These are phyloP conservation scores for Recurvomyces mirabilis DNA, from an alignment of 495 filamentous ascomycete species.

Conservation along the genomic window DNA sequence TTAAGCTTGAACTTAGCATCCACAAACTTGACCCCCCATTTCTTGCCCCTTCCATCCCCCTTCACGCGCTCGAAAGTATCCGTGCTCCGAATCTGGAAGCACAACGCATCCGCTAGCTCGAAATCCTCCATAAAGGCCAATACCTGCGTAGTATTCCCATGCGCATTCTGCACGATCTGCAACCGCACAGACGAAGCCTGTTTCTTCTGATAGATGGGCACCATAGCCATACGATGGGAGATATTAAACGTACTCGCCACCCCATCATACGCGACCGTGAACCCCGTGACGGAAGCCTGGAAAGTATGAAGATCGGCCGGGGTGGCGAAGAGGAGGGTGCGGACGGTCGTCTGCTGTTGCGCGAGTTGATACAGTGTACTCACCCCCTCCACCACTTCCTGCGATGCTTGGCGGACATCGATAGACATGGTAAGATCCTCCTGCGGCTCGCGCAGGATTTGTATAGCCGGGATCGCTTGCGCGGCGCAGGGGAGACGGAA, in stretches of 20 bases:
- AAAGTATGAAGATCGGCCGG: slow-evolving; percentile 60
- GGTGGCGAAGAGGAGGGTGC: slow-evolving; percentile 27
- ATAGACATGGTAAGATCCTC: slow-evolving; percentile 27
- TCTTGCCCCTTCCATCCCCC: slow-evolving; percentile 48
- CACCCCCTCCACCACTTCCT: slow-evolving; percentile 21
- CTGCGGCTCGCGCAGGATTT: slow-evolving; percentile 29
- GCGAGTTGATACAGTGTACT: slow-evolving; percentile 22
- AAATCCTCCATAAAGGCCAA: slow-evolving; percentile 78
- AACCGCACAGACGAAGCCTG: slow-evolving; percentile 62
- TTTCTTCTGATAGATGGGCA: slow-evolving; percentile 88
- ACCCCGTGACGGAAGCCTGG: slow-evolving; percentile 66
- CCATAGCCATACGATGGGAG: slow-evolving; percentile 54
- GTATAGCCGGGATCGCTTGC: slow-evolving; percentile 21
- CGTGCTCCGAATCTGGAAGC: slow-evolving; percentile 67
- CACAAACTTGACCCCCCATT: slow-evolving; percentile 54
- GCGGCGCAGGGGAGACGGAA: slow-evolving; percentile 26
- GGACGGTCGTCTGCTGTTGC: slow-evolving; percentile 22
- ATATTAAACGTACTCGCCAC: slow-evolving; percentile 65
- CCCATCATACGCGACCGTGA: slow-evolving; percentile 27
- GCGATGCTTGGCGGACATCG: slow-evolving; percentile 21
- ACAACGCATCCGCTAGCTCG: slow-evolving; percentile 73
- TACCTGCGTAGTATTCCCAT: slow-evolving; percentile 60
- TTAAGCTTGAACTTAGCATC: slow-evolving; percentile 78
- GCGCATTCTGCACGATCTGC: slow-evolving; percentile 48
- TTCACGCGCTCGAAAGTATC: slow-evolving; percentile 66